Evolutionary conservation across 2,329 filamentous ascomycete species (phyloP).

Genomic region (Hypoxylon rubiginosum): DNA sequence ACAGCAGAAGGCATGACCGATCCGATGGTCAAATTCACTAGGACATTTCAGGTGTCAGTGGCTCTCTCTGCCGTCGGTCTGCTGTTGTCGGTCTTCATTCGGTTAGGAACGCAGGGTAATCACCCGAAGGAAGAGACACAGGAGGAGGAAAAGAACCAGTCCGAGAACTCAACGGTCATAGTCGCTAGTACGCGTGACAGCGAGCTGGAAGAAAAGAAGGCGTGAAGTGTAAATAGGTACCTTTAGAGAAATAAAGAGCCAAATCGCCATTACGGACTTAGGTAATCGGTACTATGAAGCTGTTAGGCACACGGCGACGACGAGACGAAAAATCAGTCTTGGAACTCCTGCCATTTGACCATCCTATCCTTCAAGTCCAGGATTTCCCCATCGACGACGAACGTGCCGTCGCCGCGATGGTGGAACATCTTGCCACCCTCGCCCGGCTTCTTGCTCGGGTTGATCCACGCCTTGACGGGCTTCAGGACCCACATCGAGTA

Average conservation of each 20-base stretch:
- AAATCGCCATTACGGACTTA: conserved; percentile 30
- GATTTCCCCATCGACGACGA: conserved; percentile 52
- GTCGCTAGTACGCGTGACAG: conserved; percentile 16
- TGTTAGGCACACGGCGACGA: conserved; percentile 29
- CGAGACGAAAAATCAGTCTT: conserved; percentile 45
- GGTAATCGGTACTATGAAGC: conserved; percentile 42
- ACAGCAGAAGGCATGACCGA: conserved; percentile 53
- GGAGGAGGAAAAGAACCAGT: conserved; percentile 18
- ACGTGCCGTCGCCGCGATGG: conserved; percentile 53
- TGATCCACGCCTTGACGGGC: conserved; percentile 53
- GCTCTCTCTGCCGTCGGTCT: conserved; percentile 60
- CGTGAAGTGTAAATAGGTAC: conserved; percentile 9
- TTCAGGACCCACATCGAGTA: conserved; percentile 54
- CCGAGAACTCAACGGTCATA: conserved; percentile 22
- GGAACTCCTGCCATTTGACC: conserved; percentile 54
- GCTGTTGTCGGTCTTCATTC: conserved; percentile 65
- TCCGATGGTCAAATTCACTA: conserved; percentile 63
- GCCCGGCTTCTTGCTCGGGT: conserved; percentile 45
- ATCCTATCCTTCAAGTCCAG: conserved; percentile 52
- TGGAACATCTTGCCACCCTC: conserved; percentile 53
- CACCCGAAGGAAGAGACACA: conserved; percentile 38
- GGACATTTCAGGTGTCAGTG: conserved; percentile 64
- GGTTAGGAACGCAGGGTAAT: conserved; percentile 66
- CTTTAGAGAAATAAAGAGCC: background rate
- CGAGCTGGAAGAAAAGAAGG: conserved; percentile 31